phyloP scores from a whole-genome alignment of 768 basidiomycete species.

The Rubroboletus satanas region DNA sequence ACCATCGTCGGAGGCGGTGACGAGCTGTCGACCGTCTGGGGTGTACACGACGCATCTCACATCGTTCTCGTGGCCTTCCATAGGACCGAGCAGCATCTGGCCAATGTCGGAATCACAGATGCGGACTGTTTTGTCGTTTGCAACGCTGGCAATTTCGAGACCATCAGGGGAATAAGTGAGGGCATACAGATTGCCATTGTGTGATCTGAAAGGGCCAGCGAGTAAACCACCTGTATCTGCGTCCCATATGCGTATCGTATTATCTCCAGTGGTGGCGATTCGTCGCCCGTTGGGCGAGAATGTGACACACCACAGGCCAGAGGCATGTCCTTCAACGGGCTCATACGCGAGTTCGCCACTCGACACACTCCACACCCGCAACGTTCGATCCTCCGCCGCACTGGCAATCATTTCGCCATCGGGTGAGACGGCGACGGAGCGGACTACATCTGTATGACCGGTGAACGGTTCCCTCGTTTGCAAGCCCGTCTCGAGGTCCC shows the following conservation, averaged over 20 bases:
- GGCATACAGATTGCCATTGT: constrained; percentile 31
- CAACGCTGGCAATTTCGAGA: constrained; percentile 30
- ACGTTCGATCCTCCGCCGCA: constrained; percentile 27
- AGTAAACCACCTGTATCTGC: constrained; percentile 22
- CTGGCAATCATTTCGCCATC: constrained; percentile 26
- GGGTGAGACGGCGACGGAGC: constrained; percentile 30
- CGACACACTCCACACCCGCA: constrained; percentile 28
- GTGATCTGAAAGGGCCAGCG: constrained; percentile 28
- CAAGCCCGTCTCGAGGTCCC: constrained; percentile 23
- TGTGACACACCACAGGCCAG: constrained; percentile 27
- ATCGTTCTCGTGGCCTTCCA: constrained; percentile 28
- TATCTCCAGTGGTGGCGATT: constrained; percentile 33
- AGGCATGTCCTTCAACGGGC: constrained; percentile 27
- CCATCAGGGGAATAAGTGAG: constrained; percentile 38
- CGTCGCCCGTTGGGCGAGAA: constrained; percentile 32
- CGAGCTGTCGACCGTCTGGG: constrained; percentile 25
- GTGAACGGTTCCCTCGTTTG: constrained; percentile 14
- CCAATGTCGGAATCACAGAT: constrained; percentile 36
- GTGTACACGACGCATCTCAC: constrained; percentile 32
- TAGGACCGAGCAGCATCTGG: constrained; percentile 27
- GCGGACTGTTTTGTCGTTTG: constrained; percentile 31
- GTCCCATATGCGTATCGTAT: constrained; percentile 33
- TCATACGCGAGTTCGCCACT: constrained; percentile 18
- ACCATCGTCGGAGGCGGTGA: constrained; percentile 30
- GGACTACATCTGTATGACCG: constrained; percentile 29